Percentiles rank a stretch among this genome's conserved stretches.
These are phyloP conservation scores for Elymus sibiricus DNA, from an alignment of 176 grass and related monocot species.

Conservation along the genomic window DNA sequence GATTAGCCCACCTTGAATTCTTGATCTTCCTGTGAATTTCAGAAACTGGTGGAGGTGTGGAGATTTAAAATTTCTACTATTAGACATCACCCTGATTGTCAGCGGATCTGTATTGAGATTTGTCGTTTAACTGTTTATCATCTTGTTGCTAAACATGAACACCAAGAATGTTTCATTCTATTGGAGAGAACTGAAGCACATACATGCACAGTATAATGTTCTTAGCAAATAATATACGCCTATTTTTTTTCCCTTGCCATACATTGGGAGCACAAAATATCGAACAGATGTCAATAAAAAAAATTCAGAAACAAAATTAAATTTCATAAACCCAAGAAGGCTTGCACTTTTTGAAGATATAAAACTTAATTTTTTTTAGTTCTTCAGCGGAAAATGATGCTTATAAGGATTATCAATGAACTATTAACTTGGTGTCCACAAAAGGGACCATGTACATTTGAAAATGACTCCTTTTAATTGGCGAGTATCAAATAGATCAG, in stretches of 20 bases:
- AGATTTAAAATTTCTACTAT: conserved; percentile 5
- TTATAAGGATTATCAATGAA: background rate
- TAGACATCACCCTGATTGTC: background rate
- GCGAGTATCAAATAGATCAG: background rate
- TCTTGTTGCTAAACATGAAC: background rate
- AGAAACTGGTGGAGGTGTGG: background rate
- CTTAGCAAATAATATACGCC: background rate
- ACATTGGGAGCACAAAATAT: background rate
- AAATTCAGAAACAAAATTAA: conserved; percentile 3
- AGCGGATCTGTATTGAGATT: background rate
- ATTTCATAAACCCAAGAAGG: background rate
- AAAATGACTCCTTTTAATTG: background rate
- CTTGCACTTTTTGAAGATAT: background rate
- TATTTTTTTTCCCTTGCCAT: background rate
- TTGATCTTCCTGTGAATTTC: background rate
- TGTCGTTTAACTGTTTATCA: background rate
- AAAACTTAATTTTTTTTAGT: background rate
- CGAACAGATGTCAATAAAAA: background rate
- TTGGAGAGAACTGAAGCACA: background rate
- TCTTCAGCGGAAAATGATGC: background rate
- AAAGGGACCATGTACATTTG: background rate
- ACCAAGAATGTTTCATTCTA: background rate
- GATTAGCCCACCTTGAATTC: background rate
- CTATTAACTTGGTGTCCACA: background rate
- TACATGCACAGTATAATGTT: background rate